Base-by-base conservation (phyloP, 2,329 filamentous ascomycete genomes). In the Venturia carpophila region DNA sequence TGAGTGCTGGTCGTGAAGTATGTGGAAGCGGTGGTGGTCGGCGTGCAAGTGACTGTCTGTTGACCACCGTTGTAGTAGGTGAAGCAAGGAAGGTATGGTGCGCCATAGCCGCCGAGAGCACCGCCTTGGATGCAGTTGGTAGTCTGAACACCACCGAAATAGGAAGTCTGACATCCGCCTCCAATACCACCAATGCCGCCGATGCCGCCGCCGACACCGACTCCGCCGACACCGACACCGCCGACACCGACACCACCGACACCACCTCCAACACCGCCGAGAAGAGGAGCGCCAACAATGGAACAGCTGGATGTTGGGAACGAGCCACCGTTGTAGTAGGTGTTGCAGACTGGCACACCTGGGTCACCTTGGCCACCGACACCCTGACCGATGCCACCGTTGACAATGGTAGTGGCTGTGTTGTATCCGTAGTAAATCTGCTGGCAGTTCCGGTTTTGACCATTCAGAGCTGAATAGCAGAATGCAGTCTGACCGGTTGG, bases 331-430 rank as follows among this genome's bases (percentile, higher is more conserved):
- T 58, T 58, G 52, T 37, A 34, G 52, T 58, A 58, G 27, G 52
- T 58, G 52, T 58, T 58, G 52, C 52, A 58, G 30, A 58, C 13
- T 37, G 52, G 52, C 19, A 58, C 52, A 37, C 52, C 52, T 34
- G 52, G 52, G 5, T 58, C 15, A 39, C 60, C 60, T 61, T 61
- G 60, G n/a, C 42, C 42, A n/a, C 60, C 60, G 6, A 45, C 39
- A 45, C 37, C 37, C 7, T 61, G 37, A n/a, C 17, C 17, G 60
- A 42, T 24, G n/a, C 60, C 60, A 10, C 60, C 60, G n/a, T 42
- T 27, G 60, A 61, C 37, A 17, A 61, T 61, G 21, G 60, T 61
- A 42, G 60, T 61, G 6, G 60, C 60, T 42, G 60, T 61, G 60
- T 61, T 61, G 37, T 34, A 30, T 42, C 60, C 60, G 27, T 61